Evolutionary conservation across 345 rosid genomes (phyloP), one percentile per base, ranked within the genome.

Genomic region (Gossypium longicalyx): DNA sequence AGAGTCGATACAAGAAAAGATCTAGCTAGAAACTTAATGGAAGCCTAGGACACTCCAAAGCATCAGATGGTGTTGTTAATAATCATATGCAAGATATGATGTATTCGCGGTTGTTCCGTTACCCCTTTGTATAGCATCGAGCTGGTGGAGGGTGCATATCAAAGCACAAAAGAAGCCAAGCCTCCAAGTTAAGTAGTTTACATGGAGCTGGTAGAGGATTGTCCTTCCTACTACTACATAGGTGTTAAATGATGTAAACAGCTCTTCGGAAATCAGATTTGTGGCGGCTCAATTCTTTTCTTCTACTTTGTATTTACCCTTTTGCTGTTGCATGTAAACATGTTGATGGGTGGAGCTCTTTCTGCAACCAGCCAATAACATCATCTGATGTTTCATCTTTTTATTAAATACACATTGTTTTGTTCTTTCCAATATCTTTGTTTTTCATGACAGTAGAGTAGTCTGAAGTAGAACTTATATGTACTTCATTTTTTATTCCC

Each of bases 1-100:
- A 83, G 73, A 86, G 87, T 73, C 83, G 74, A 58, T 86, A 77
- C 77, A 86, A 86, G 85, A 87, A 80, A 77, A 73, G 66, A 71
- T 70, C 72, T 17, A 52, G 69, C 76, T 74, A 77, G 73, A 1
- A 68, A 77, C 57, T 57, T 7, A 23, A 8, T 7, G 41, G 29
- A 73, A 69, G 11, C 45, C 59, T 69, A 17, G 17, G 73, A 27
- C 38, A 59, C 17, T 59, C 64, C 17, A 59, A 25, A 59, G 38
- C 64, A 59, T 59, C 63, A 23, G 38, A 23, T 12, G 64, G 6
- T 10, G 61, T 22, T 20, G 25, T 56, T 56, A 19, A 59, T 60
- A 65, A 74, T 70, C 71, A 27, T 45, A 15, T 23, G 79, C 71
- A 52, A 25, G 78, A 77, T 57, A 17, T n/a, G 41, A 43, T 34